Evolutionary conservation across 352 stramenopile genomes (phyloP).

Genomic region (Phytophthora ohioensis): DNA sequence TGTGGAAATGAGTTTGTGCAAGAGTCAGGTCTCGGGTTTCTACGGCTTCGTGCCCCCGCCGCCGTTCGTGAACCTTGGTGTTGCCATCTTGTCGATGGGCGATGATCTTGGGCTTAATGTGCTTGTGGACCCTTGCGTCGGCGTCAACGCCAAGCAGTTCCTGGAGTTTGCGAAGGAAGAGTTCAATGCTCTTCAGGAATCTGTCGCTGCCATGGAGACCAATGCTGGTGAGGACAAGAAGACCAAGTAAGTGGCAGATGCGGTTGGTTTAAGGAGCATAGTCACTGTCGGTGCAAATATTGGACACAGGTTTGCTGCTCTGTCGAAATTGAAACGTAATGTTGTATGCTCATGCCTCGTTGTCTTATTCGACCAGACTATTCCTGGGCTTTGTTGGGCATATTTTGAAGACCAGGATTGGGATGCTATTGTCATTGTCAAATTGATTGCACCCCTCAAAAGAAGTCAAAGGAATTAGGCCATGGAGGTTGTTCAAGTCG

Average conservation of each 20-base stretch:
- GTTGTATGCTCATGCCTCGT: slow-evolving; percentile 27
- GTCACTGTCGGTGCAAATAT: slow-evolving; percentile 5
- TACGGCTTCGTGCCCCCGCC: slow-evolving; percentile 84
- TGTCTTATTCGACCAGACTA: slow-evolving; percentile 16
- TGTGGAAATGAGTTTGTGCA: slow-evolving; percentile 64
- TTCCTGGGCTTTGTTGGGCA: neutral
- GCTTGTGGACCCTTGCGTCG: slow-evolving; percentile 76
- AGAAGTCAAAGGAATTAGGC: slow-evolving; percentile 7
- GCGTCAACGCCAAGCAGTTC: slow-evolving; percentile 70
- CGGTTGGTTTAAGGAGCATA: neutral
- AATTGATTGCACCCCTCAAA: slow-evolving; percentile 4
- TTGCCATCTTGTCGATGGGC: slow-evolving; percentile 77
- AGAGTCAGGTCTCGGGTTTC: slow-evolving; percentile 62
- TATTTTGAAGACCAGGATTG: slow-evolving; percentile 7
- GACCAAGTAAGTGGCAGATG: slow-evolving; percentile 32
- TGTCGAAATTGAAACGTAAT: slow-evolving; percentile 32
- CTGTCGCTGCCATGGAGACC: slow-evolving; percentile 40
- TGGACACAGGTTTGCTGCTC: slow-evolving; percentile 13
- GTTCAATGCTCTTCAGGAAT: slow-evolving; percentile 60
- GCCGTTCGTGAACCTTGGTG: slow-evolving; percentile 79
- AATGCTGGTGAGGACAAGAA: slow-evolving; percentile 40
- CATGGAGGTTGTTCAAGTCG: slow-evolving; percentile 30
- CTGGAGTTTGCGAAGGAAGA: slow-evolving; percentile 72
- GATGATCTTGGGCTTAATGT: slow-evolving; percentile 80
- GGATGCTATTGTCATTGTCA: slow-evolving; percentile 17